Evolutionary conservation across 1,139 yeast species (phyloP).

Genomic region (Lodderomyces margitis): DNA sequence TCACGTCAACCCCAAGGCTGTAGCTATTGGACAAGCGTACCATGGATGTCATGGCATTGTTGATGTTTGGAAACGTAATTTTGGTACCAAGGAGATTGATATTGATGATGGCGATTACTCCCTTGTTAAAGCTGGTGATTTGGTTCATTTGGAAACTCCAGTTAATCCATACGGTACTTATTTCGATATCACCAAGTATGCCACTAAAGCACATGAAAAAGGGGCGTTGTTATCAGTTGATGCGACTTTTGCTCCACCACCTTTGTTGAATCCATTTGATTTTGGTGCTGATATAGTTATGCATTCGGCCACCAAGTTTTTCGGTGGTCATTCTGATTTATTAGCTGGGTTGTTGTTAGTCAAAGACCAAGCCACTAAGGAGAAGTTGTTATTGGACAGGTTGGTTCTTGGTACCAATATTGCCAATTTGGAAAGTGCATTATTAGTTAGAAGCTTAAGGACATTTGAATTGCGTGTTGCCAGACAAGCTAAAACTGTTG

Average conservation of each 20-base stretch:
- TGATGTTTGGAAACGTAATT: constrained; percentile 58
- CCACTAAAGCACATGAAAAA: constrained; percentile 62
- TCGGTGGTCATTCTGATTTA: constrained; percentile 93
- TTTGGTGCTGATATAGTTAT: constrained; percentile 80
- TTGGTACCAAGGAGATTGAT: constrained; percentile 52
- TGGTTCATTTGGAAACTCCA: constrained; percentile 84
- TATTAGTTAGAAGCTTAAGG: constrained; percentile 74
- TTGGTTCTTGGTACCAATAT: constrained; percentile 72
- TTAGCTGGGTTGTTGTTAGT: constrained; percentile 78
- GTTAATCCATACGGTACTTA: constrained; percentile 80
- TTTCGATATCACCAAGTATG: constrained; percentile 60
- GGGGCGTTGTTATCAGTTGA: constrained; percentile 75
- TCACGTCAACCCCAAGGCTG: constrained; percentile 66
- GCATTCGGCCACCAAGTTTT: constrained; percentile 90
- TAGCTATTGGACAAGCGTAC: constrained; percentile 79
- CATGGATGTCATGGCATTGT: constrained; percentile 81
- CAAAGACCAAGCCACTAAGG: constrained; percentile 46
- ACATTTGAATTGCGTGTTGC: constrained; percentile 70
- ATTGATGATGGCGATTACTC: constrained; percentile 45
- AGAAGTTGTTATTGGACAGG: constrained; percentile 57
- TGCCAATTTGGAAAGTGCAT: constrained; percentile 72
- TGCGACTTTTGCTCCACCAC: constrained; percentile 93
- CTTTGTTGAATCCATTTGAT: constrained; percentile 74
- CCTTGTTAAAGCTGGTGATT: constrained; percentile 59
- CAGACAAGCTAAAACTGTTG: constrained; percentile 64